phyloP scores from a whole-genome alignment of 108 stramenopile genomes.

The Cyclostephanos tholiformis region DNA sequence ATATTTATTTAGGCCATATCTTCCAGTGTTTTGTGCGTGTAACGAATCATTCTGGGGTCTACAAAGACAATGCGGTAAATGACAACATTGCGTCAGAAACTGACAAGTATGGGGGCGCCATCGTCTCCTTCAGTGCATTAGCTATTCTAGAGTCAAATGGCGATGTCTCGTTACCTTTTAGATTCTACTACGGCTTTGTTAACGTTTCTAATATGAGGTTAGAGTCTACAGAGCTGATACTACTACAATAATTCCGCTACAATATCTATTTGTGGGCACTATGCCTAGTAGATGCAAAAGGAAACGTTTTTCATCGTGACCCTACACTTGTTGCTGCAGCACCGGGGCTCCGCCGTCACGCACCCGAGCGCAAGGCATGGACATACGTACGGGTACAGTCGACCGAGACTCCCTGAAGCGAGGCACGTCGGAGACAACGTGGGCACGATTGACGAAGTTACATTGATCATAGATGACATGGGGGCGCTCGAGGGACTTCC shows the following conservation, averaged over 20 bases:
- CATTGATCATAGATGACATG: background rate
- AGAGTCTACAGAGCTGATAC: too few relatives aligned
- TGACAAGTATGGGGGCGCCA: too few relatives aligned
- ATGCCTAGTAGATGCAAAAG: background rate
- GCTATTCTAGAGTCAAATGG: too few relatives aligned
- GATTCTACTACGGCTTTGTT: too few relatives aligned
- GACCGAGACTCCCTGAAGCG: background rate
- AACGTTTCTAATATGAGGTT: too few relatives aligned
- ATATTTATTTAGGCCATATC: background rate
- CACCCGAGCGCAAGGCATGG: background rate
- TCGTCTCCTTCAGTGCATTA: too few relatives aligned
- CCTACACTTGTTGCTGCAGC: background rate
- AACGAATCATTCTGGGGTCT: background rate
- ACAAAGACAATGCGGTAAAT: background rate
- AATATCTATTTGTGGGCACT: too few relatives aligned
- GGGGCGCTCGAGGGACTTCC: background rate
- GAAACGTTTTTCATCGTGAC: background rate
- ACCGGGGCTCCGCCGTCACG: background rate
- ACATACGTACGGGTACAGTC: background rate
- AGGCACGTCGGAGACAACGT: background rate
- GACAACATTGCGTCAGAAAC: background rate
- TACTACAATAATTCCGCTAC: too few relatives aligned
- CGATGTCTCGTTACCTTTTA: too few relatives aligned
- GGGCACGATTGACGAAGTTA: too few relatives aligned
- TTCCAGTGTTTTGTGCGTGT: slow-evolving; percentile 1